Base-by-base conservation (phyloP, 352 stramenopile genomes). In the Phytophthora gonapodyides region DNA sequence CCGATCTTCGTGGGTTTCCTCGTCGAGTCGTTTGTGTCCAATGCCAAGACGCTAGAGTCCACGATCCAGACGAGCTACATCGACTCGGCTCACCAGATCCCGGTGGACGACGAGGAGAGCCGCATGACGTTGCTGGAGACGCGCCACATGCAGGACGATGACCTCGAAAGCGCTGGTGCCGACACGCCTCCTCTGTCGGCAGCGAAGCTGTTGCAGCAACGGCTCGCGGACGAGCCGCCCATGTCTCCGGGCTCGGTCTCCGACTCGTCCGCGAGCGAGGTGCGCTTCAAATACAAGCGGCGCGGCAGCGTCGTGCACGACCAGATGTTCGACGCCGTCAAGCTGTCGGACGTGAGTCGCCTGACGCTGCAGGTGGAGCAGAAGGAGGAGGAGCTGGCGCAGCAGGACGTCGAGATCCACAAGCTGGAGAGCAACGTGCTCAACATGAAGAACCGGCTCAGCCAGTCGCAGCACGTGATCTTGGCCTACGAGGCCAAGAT, bases 1-100 rank as follows among this genome's bases (percentile, higher is more conserved):
- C 85, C 85, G 5, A 94, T 94, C 56, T 89, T 94, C 47, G 83
- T 92, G 19, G 85, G 85, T 87, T 94, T 94, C 65, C 69, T 94
- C 16, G 85, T 94, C 19, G 85, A 94, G 58, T 89, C 81, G 19
- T 94, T 94, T 46, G 80, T 87, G 2, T 90, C 82, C 10, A 94
- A 90, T 50, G 79, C 78, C 48, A 89, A 89, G 67, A 80, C 64
- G 1, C 70, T 89, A 0, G 78, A 93, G 55, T 81, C 85, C 41
- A 79, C 82, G 1, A 82, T 85, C 36, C 62, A 87, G 52, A 84
- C 78, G 16, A 73, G 64, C 35, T 90, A 87, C 43, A 77, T 91
- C 1, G 71, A 87, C 44, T 80, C 72, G 9, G 51, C 35, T 2
- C 65, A 80, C 13, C 45, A 70, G 37, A 55, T 75, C 1, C 50